Percentiles rank a stretch among this genome's conserved stretches.
Evolutionary conservation across 164 flowering plant genomes (phyloP).

Genomic region (Chimonanthus salicifolius): DNA sequence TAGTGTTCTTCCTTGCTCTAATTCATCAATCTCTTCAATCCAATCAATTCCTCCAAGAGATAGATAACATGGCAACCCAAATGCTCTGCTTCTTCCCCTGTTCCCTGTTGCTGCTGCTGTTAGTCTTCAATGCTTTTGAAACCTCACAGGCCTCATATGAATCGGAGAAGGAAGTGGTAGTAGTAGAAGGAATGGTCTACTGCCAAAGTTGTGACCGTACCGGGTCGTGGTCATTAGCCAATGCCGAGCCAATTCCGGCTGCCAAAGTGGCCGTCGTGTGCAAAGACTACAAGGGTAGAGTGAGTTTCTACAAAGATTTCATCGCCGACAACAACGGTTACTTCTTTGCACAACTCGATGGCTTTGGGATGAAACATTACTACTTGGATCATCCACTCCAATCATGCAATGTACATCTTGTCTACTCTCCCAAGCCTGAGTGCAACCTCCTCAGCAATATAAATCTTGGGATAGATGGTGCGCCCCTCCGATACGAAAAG

Average conservation of each 20-base stretch:
- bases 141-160: slow-evolving; percentile 2
- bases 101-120: background rate
- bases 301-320: slow-evolving; percentile 55
- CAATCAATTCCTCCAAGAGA: background rate
- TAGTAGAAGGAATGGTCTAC: slow-evolving; percentile 73
- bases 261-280: slow-evolving; percentile 70
- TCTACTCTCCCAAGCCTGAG: slow-evolving; percentile 53
- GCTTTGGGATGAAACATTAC: slow-evolving; percentile 39
- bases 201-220: slow-evolving; percentile 65
- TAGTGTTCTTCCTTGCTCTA: background rate
- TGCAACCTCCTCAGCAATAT: slow-evolving; percentile 56
- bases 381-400: slow-evolving; percentile 75
- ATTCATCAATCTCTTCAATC: background rate
- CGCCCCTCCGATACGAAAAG: slow-evolving; percentile 56
- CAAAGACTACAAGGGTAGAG: slow-evolving; percentile 50
- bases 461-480: slow-evolving; percentile 57
- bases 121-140: background rate
- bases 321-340: slow-evolving; percentile 49
- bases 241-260: slow-evolving; percentile 45
- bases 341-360: slow-evolving; percentile 60
- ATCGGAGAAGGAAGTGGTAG: slow-evolving; percentile 17
- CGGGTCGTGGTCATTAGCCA: slow-evolving; percentile 53
- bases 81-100: background rate
- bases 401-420: slow-evolving; percentile 57
- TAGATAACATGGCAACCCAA: slow-evolving; percentile 2